Evolutionary conservation across 257 asterid species (phyloP).

Genomic region (Gentiana dahurica): DNA sequence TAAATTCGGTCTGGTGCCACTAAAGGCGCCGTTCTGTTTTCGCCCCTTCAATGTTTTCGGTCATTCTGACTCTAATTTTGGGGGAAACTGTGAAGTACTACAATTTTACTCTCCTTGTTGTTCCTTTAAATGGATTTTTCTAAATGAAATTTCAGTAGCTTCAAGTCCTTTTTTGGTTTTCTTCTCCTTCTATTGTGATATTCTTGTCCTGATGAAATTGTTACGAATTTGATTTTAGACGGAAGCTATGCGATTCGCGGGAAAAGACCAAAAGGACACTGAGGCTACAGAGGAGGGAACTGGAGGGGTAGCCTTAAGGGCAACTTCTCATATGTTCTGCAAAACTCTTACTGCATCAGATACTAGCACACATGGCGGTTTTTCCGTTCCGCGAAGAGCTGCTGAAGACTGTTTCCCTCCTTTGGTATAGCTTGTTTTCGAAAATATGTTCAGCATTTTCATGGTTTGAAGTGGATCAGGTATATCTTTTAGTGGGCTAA

Average conservation of each 20-base stretch:
- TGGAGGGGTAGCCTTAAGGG: constrained; percentile 25
- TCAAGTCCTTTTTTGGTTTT: not conserved
- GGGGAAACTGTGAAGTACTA: too few relatives aligned
- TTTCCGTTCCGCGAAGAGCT: constrained; percentile 98
- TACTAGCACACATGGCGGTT: constrained; percentile 97
- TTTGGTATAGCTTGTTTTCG: constrained; percentile 42
- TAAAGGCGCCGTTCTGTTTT: too few relatives aligned
- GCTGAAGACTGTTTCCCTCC: constrained; percentile 99
- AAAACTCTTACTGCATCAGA: constrained; percentile 96
- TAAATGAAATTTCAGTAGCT: not conserved
- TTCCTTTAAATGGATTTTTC: not conserved
- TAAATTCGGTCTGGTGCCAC: too few relatives aligned
- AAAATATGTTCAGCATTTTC: constrained; percentile 2
- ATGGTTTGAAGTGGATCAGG: not conserved
- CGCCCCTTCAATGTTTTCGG: not conserved
- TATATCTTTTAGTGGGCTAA: too few relatives aligned
- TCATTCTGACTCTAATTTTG: too few relatives aligned
- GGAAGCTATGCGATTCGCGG: constrained; percentile 34
- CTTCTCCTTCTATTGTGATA: too few relatives aligned
- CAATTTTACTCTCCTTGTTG: too few relatives aligned
- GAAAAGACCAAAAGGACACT: constrained; percentile 44
- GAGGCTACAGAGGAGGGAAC: constrained; percentile 46
- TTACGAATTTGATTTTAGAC: constrained; percentile 24
- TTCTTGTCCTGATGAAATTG: not conserved
- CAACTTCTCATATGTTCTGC: constrained; percentile 96